These are phyloP conservation scores for Nicotiana tomentosiformis DNA, from an alignment of 257 asterid genomes.

Conservation along the genomic window DNA sequence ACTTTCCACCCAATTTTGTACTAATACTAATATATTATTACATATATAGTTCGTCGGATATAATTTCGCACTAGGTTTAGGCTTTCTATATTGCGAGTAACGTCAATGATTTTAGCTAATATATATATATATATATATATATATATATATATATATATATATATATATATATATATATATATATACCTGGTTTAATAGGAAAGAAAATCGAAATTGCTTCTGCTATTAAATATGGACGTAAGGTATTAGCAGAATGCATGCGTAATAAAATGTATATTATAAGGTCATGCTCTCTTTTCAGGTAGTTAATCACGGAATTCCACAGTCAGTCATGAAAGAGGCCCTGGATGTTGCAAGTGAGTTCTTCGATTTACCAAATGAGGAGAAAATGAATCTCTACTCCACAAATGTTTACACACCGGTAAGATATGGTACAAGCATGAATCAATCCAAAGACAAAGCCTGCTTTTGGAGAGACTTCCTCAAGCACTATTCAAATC, in stretches of 20 bases:
- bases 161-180: no score
- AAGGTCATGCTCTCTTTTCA: conserved; percentile 5
- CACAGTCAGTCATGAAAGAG: conserved; percentile 23
- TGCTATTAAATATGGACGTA: neutral
- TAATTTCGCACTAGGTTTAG: no score
- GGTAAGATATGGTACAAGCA: conserved; percentile 59
- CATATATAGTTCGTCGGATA: no score
- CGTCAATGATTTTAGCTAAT: no score
- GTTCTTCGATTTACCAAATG: conserved; percentile 50
- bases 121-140: no score
- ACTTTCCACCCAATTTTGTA: no score
- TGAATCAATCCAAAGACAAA: conserved; percentile 43
- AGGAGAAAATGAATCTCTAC: conserved; percentile 35
- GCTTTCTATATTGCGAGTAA: no score
- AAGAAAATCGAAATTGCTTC: neutral
- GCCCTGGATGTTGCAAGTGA: conserved; percentile 45
- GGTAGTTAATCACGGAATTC: conserved; percentile 65
- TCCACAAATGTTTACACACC: conserved; percentile 42
- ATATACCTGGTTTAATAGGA: no score
- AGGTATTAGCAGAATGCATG: neutral
- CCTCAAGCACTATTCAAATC: conserved; percentile 57
- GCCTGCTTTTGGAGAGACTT: conserved; percentile 62
- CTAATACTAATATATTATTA: no score
- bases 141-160: no score
- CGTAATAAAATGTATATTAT: neutral